These are phyloP conservation scores for Solanum chiquidenum DNA, from an alignment of 257 asterid species.

Conservation along the genomic window DNA sequence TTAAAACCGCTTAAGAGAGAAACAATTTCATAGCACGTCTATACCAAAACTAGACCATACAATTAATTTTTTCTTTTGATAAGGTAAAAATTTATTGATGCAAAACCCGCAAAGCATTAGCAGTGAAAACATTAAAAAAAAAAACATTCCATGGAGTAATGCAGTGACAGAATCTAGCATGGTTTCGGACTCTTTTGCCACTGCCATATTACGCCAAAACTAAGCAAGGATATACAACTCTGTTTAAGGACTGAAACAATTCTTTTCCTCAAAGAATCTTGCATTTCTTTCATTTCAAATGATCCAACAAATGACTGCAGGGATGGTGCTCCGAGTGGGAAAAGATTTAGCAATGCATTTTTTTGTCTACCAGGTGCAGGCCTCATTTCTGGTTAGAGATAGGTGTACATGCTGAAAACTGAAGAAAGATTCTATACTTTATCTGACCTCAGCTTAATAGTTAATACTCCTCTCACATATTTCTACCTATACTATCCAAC, in stretches of 20 bases:
- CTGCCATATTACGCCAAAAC: not conserved
- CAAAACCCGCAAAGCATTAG: not conserved
- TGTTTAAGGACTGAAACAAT: not conserved
- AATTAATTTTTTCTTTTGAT: not conserved
- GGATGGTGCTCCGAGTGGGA: not conserved
- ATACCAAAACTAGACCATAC: not conserved
- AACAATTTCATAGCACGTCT: not conserved
- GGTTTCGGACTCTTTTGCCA: not conserved
- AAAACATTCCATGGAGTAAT: not conserved
- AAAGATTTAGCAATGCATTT: not conserved
- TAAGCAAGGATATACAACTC: not conserved
- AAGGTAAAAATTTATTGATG: not conserved
- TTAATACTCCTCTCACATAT: not conserved
- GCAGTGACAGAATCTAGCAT: not conserved
- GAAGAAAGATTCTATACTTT: not conserved
- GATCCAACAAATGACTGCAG: not conserved
- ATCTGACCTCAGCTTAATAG: not conserved
- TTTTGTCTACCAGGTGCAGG: not conserved
- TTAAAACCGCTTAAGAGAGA: not conserved
- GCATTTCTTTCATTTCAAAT: not conserved
- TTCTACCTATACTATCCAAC: not conserved
- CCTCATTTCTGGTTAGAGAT: not conserved
- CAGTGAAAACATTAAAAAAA: not conserved
- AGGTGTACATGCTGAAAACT: not conserved
- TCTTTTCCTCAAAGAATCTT: not conserved